Evolutionary conservation across 805 yeast species (phyloP).

Genomic region (Scheffersomyces ergatensis): DNA sequence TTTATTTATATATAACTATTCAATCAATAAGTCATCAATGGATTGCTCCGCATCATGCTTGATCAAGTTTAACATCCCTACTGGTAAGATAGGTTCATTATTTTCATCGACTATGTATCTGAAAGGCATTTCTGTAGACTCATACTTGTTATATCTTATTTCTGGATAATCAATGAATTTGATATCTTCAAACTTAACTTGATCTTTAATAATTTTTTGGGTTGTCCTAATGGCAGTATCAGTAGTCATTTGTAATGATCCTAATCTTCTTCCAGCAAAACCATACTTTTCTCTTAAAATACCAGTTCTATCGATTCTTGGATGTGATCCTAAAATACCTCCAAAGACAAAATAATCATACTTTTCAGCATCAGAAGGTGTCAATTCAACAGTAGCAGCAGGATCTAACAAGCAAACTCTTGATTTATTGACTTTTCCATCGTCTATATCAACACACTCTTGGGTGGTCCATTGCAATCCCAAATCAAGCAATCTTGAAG

Average conservation of each 20-base stretch:
- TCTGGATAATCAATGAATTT: conserved; percentile 92
- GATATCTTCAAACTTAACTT: conserved; percentile 63
- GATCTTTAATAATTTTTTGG: conserved; percentile 66
- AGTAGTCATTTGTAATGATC: conserved; percentile 91
- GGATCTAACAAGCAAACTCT: conserved; percentile 88
- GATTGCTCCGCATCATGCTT: conserved; percentile 82
- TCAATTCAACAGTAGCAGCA: conserved; percentile 69
- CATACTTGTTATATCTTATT: conserved; percentile 80
- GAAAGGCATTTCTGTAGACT: conserved; percentile 97
- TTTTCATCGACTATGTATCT: conserved; percentile 70
- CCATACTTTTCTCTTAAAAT: conserved; percentile 80
- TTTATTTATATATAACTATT: conserved; percentile 10
- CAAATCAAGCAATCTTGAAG: conserved; percentile 52
- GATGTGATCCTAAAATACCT: conserved; percentile 94
- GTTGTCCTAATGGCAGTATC: conserved; percentile 96
- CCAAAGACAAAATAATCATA: conserved; percentile 94
- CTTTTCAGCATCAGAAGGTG: conserved; percentile 60
- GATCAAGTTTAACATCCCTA: conserved; percentile 86
- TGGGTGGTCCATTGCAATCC: conserved; percentile 81
- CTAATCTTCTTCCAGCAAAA: conserved; percentile 82
- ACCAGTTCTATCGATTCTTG: conserved; percentile 90
- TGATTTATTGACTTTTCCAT: conserved; percentile 39
- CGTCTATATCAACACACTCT: conserved; percentile 59
- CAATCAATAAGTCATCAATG: conserved; percentile 62
- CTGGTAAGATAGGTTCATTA: conserved; percentile 80